These are phyloP conservation scores for Flaveria ramosissima DNA, from an alignment of 129 eudicot species.

Conservation along the genomic window DNA sequence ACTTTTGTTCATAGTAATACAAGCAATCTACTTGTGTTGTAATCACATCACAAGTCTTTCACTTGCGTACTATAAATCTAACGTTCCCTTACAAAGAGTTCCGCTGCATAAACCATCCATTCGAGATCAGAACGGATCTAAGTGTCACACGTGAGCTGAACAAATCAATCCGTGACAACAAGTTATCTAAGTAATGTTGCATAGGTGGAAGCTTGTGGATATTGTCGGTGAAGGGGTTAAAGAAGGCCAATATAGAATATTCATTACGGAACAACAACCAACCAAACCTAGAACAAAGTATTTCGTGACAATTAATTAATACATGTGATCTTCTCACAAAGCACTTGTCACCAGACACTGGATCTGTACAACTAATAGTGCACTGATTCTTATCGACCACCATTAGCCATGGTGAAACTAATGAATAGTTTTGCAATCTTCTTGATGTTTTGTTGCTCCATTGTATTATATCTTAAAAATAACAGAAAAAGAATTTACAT, in stretches of 20 bases:
- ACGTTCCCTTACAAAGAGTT: no score
- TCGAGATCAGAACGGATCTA: no score
- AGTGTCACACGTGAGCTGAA: no score
- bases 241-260: background rate
- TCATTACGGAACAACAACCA: slow-evolving; percentile 14
- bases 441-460: background rate
- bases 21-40: no score
- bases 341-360: slow-evolving; percentile 17
- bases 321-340: background rate
- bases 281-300: slow-evolving; percentile 22
- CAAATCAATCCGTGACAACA: no score
- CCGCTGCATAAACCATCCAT: no score
- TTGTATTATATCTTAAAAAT: background rate
- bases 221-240: slow-evolving; percentile 30
- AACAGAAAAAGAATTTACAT: no score
- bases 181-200: background rate
- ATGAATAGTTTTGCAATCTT: background rate
- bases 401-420: slow-evolving; percentile 36
- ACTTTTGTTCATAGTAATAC: no score
- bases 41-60: no score
- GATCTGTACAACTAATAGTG: slow-evolving; percentile 1
- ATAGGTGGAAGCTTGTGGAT: slow-evolving; percentile 6
- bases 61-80: no score
- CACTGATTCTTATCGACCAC: background rate
- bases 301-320: background rate